Evolutionary conservation across 345 rosid genomes (phyloP).

Genomic region (Geranium brycei): DNA sequence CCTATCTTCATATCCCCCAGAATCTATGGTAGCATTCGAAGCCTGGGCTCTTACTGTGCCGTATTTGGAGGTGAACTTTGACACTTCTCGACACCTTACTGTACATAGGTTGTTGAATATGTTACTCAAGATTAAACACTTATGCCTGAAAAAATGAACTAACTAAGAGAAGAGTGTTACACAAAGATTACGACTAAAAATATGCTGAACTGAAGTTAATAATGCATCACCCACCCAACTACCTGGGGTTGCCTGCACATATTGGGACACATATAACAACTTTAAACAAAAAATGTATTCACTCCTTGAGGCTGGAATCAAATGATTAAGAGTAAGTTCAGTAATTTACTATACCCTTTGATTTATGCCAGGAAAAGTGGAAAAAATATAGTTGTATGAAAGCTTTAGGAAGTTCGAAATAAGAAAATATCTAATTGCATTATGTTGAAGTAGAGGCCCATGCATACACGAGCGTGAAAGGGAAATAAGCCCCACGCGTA

Average conservation of each 20-base stretch:
- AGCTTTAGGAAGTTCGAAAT: background rate
- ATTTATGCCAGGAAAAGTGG: background rate
- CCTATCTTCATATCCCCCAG: conserved; percentile 44
- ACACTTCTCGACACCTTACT: conserved; percentile 58
- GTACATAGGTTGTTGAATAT: conserved; percentile 16
- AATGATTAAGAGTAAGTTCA: background rate
- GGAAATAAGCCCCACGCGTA: no score
- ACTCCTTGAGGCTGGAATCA: background rate
- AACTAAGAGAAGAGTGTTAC: background rate
- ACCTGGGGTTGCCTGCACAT: background rate
- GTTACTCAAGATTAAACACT: conserved; percentile 5
- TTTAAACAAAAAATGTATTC: background rate
- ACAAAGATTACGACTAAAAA: background rate
- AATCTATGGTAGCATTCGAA: conserved; percentile 55
- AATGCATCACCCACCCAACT: background rate
- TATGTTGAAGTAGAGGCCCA: no score
- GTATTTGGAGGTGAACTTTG: conserved; percentile 20
- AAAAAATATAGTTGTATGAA: background rate
- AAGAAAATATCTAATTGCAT: background rate
- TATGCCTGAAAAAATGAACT: background rate
- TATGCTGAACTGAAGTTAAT: background rate
- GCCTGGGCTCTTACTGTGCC: conserved; percentile 40
- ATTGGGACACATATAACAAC: background rate
- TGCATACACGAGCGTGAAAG: no score
- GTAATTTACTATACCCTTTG: background rate